Conservation (phyloP, 805 yeast species). For the Candida arabinofermentans region DNA sequence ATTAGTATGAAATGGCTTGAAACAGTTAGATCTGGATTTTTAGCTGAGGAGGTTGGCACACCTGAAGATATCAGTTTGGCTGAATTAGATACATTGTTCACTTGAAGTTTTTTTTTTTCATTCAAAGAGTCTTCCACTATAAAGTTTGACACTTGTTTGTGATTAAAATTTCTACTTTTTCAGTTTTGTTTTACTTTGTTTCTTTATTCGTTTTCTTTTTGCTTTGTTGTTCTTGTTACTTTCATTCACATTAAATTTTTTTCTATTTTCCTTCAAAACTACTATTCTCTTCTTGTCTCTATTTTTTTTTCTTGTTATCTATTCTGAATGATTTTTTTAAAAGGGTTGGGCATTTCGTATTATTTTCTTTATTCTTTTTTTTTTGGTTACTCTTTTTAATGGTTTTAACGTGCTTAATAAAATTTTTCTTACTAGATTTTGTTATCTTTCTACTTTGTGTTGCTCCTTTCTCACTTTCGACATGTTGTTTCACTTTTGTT, state of each 20-base stretch:
- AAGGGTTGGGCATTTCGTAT: conserved; percentile 12
- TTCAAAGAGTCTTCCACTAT: background rate
- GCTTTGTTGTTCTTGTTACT: conserved; percentile 1
- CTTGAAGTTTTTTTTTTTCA: conserved; percentile 9
- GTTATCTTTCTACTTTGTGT: background rate
- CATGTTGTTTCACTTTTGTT: background rate
- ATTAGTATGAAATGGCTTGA: conserved; percentile 63
- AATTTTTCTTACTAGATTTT: conserved; percentile 2
- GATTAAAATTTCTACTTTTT: background rate
- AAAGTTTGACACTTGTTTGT: background rate
- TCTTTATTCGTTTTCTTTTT: background rate
- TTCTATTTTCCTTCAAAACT: background rate
- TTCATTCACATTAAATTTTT: no score
- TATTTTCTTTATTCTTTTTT: conserved; percentile 6
- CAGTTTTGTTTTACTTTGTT: background rate
- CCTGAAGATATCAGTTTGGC: conserved; percentile 78
- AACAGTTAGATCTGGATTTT: conserved; percentile 71
- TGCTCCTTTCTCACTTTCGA: background rate
- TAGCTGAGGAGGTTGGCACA: conserved; percentile 70
- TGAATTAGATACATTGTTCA: conserved; percentile 54
- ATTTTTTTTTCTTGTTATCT: background rate
- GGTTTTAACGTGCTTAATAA: conserved; percentile 14
- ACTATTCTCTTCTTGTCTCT: conserved; percentile 1
- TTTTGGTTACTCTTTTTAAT: conserved; percentile 9
- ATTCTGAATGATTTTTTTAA: conserved; percentile 5